Base-by-base conservation (phyloP, 2,329 filamentous ascomycete genomes). In the Chaetothyriales sp. region DNA sequence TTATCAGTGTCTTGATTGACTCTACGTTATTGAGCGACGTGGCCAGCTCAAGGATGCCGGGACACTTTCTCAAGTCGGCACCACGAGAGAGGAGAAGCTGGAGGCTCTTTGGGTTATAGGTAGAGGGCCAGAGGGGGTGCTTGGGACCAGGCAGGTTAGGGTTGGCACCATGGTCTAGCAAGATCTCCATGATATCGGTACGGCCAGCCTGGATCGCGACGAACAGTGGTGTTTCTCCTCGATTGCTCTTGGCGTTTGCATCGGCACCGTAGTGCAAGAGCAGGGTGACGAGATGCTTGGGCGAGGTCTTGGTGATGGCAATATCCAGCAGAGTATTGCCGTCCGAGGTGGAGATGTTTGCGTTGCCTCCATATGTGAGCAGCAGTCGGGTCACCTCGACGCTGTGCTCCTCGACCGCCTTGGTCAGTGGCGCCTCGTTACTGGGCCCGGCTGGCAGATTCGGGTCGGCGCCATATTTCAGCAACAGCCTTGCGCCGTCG, bases 71-170 rank as follows among this genome's bases (percentile, higher is more conserved):
- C 59, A 66, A 65, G 55, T 83, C 78, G 1, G 79, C 80, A 1
- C 79, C 80, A 20, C 75, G 75, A 1, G 66, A 56, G 0, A 83
- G 73, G n/a, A 85, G 69, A 1, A 80, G 63, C 58, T 77, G 71
- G 32, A 84, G 66, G 53, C 76, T 80, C 7, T 70, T 65, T 0
- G 79, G 70, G 48, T 80, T 72, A 64, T 79, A 77, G 0, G 74
- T 75, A 0, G 80, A 71, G 1, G 79, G 78, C 81, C 81, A 81
- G 22, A 85, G 71, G 65, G 80, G 76, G 66, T 84, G 78, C 63
- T 83, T 82, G 9, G 80, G 80, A 1, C 78, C 80, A 1, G 81
- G 81, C 5, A 84, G 68, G 61, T 86, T 85, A 7, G 80, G 75
- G 58, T 84, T 75, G 1, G 81, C 82, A 2, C 76, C 74, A 50